Evolutionary conservation across 139 green algal genomes (phyloP).

Genomic region (Picochlorum sp.): DNA sequence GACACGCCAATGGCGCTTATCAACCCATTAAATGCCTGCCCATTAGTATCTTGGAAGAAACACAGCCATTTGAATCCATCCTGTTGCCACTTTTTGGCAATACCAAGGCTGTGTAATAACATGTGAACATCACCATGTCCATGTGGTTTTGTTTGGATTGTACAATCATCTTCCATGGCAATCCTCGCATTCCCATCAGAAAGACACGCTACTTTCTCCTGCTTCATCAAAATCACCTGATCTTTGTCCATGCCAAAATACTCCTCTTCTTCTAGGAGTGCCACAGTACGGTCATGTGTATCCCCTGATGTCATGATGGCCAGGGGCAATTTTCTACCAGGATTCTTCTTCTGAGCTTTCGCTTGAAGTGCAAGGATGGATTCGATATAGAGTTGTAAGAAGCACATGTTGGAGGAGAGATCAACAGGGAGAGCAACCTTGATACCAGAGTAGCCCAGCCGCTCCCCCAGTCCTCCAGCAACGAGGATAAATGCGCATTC

Average conservation of each 20-base stretch:
- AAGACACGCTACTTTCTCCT: conserved; percentile 98
- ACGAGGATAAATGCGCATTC: conserved; percentile 91
- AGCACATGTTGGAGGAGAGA: conserved; percentile 60
- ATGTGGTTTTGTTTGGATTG: conserved; percentile 91
- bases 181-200: conserved; percentile 79
- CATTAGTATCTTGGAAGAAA: conserved; percentile 99
- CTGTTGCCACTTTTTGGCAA: conserved; percentile 55
- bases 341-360: conserved; percentile 19
- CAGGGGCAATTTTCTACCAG: conserved; percentile 60
- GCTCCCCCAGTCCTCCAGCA: conserved; percentile 90
- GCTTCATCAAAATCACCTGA: conserved; percentile 87
- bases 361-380: conserved; percentile 67
- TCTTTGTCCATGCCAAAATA: conserved; percentile 76
- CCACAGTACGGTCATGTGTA: conserved; percentile 78
- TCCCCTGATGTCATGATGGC: conserved; percentile 98
- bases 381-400: conserved; percentile 87
- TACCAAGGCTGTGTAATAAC: conserved; percentile 73
- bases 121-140: conserved; percentile 97
- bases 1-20: conserved; percentile 62
- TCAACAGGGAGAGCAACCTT: conserved; percentile 84
- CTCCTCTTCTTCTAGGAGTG: conserved; percentile 68
- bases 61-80: conserved; percentile 84
- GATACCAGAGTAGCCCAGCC: conserved; percentile 88
- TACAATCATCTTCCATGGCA: conserved; percentile 67
- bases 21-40: conserved; percentile 84